These are phyloP conservation scores for Pyrenopolyporus hunteri DNA, from an alignment of 495 filamentous ascomycete species.

Conservation along the genomic window DNA sequence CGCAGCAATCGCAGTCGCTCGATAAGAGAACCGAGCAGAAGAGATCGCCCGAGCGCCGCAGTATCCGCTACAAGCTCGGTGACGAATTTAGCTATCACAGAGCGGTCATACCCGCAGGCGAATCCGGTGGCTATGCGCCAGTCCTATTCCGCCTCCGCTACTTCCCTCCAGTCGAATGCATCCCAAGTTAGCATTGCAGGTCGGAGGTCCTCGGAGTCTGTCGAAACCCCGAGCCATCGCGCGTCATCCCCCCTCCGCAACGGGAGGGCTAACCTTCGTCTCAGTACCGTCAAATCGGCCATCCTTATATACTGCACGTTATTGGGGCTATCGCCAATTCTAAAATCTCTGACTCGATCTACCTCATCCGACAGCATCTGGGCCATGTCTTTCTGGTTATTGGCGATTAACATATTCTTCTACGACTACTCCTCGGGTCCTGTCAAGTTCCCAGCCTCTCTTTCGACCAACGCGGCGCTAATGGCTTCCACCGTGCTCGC, in stretches of 20 bases:
- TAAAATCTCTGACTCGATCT: conserved; percentile 91
- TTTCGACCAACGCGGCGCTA: conserved; percentile 92
- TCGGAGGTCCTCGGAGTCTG: conserved; percentile 32
- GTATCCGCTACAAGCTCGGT: conserved; percentile 51
- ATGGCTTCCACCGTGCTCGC: conserved; percentile 95
- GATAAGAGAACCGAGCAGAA: conserved; percentile 34
- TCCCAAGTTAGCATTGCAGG: conserved; percentile 44
- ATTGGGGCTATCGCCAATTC: conserved; percentile 87
- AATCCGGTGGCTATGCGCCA: conserved; percentile 24
- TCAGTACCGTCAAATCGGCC: conserved; percentile 77
- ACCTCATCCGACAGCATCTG: conserved; percentile 92
- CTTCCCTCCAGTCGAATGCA: conserved; percentile 45
- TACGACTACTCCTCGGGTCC: conserved; percentile 86
- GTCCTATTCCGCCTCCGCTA: conserved; percentile 43
- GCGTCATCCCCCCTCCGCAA: conserved; percentile 36
- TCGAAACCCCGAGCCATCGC: conserved; percentile 32
- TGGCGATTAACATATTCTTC: conserved; percentile 95
- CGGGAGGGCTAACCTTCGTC: conserved; percentile 47
- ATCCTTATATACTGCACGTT: conserved; percentile 91
- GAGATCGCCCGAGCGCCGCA: conserved; percentile 27
- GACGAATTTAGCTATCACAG: conserved; percentile 43
- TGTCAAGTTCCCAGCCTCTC: conserved; percentile 72
- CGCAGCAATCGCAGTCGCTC: conserved; percentile 41
- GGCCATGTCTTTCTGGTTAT: conserved; percentile 91
- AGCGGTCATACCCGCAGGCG: conserved; percentile 36